Evolutionary conservation across 2,329 filamentous ascomycete genomes (phyloP).

Genomic region (Lachnellula occidentalis): DNA sequence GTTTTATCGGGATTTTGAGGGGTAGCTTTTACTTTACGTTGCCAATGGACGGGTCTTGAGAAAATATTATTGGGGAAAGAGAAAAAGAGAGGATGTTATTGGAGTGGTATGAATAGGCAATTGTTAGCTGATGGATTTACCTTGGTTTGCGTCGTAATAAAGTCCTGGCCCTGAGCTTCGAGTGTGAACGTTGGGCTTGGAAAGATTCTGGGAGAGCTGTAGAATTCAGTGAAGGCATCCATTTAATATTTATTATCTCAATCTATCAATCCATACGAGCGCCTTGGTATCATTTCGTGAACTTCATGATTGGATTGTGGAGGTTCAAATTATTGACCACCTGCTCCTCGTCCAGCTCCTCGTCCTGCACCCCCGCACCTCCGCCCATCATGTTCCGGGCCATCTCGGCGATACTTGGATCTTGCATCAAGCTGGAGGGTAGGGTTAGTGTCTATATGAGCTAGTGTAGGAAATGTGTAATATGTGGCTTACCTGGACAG

Average conservation of each 20-base stretch:
- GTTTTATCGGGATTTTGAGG: background rate
- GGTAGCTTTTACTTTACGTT: background rate
- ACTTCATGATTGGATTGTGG: background rate
- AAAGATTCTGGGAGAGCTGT: background rate
- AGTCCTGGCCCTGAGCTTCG: background rate
- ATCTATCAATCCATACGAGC: background rate
- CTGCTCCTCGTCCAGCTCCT: constrained; percentile 27
- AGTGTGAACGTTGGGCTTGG: background rate
- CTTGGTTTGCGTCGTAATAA: background rate
- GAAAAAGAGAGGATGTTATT: background rate
- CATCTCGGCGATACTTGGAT: constrained; percentile 87
- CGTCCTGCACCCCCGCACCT: constrained; percentile 31
- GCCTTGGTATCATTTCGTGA: background rate
- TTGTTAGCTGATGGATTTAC: background rate
- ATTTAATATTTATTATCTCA: background rate
- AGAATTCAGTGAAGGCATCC: too few species aligned
- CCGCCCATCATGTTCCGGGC: constrained; percentile 65
- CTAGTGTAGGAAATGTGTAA: too few species aligned
- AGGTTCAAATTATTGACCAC: constrained; percentile 7
- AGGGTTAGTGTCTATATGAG: too few species aligned
- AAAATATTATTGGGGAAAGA: background rate
- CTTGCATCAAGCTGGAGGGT: constrained; percentile 67
- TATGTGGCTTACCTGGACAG: constrained; percentile 40
- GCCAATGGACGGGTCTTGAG: background rate
- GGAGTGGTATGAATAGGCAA: background rate